Evolutionary conservation across 306 rosid species (phyloP).

Genomic region (Cucurbita argyrosperma): DNA sequence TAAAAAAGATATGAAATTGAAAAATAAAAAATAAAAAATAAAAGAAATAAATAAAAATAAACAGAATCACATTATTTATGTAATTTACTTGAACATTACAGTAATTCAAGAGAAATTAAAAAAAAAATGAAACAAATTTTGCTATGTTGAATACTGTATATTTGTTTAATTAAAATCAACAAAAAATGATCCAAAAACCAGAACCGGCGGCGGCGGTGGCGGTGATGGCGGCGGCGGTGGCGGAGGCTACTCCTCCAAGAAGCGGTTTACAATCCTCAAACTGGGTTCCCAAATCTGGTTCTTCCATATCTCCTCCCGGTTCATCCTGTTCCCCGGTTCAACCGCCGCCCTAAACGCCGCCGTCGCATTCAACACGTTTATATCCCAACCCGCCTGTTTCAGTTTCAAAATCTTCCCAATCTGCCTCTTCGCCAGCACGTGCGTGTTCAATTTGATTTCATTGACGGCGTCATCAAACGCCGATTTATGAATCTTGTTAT

Average conservation of each 20-base stretch:
- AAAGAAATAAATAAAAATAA: background rate
- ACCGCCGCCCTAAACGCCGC: background rate
- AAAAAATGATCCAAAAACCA: background rate
- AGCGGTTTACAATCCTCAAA: slow-evolving; percentile 73
- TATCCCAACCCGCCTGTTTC: background rate
- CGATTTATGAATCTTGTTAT: background rate
- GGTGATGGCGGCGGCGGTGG: too few species aligned
- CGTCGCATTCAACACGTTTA: background rate
- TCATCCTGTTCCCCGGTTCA: background rate
- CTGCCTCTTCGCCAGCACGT: background rate
- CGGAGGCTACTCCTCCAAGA: slow-evolving; percentile 54
- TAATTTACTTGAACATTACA: background rate
- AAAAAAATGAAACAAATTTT: background rate
- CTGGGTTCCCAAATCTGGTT: slow-evolving; percentile 55
- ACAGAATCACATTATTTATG: background rate
- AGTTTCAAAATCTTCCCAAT: background rate
- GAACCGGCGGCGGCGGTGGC: too few species aligned
- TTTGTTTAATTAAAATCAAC: background rate
- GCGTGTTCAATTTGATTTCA: background rate
- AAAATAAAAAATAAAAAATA: too few species aligned
- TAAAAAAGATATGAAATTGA: too few species aligned
- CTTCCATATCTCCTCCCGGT: slow-evolving; percentile 48
- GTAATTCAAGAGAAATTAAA: background rate
- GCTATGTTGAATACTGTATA: background rate
- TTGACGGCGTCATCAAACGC: background rate